A percentile compares a stretch with the other conserved stretches of the same genome.
phyloP scores from a whole-genome alignment of 176 grass and related monocot genomes.

The Rhynchospora pubera region DNA sequence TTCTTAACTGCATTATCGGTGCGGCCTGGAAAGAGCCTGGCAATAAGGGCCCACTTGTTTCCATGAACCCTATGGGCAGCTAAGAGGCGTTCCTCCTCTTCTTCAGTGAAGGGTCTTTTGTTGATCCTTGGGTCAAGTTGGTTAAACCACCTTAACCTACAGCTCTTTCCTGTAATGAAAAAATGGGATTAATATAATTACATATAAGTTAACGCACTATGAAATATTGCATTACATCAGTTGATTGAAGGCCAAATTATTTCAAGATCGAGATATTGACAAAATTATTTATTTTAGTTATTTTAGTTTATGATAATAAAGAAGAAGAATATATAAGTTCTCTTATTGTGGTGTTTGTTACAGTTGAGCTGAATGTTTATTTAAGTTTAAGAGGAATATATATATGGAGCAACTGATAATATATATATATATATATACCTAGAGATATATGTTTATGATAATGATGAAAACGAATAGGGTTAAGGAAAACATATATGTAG shows the following conservation, averaged over 20 bases:
- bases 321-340: not conserved
- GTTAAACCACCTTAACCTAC: conserved; percentile 73
- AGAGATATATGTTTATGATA: not conserved
- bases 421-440: too few relatives aligned
- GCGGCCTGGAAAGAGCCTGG: conserved; percentile 46
- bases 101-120: conserved; percentile 53
- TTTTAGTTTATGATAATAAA: not conserved
- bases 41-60: conserved; percentile 57
- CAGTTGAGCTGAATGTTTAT: too few relatives aligned
- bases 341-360: too few relatives aligned
- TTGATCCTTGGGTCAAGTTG: conserved; percentile 68
- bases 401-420: too few relatives aligned
- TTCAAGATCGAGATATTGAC: not conserved
- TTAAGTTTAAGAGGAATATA: too few relatives aligned
- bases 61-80: conserved; percentile 36
- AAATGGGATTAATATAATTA: not conserved
- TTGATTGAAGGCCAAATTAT: not conserved
- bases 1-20: conserved; percentile 67
- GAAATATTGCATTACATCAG: not conserved
- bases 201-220: not conserved
- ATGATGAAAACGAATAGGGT: not conserved
- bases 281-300: not conserved
- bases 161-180: conserved; percentile 54
- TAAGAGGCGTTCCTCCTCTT: conserved; percentile 57
- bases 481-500: not conserved